Evolutionary conservation across 2,329 filamentous ascomycete species (phyloP).

Genomic region (Fragosphaeria purpurea): DNA sequence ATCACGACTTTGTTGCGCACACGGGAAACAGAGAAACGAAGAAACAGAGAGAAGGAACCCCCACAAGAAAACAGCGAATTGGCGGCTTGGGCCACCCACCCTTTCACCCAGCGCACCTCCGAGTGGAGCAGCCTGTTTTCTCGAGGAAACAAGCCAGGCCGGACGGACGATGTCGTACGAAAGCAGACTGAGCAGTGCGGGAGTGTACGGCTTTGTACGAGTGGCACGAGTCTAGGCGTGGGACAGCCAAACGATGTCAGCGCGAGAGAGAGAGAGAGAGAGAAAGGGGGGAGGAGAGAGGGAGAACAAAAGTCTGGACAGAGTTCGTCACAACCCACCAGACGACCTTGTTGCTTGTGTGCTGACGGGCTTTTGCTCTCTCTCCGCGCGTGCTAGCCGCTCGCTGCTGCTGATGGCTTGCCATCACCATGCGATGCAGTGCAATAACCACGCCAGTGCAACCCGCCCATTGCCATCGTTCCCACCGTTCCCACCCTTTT

Average conservation of each 20-base stretch:
- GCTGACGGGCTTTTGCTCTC: too few relatives aligned
- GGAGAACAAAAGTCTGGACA: neutral
- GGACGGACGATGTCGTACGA: neutral
- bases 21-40: too few relatives aligned
- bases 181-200: too few relatives aligned
- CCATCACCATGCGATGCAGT: neutral
- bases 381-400: slow-evolving; percentile 10
- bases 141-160: neutral
- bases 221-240: too few relatives aligned
- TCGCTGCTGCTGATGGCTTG: slow-evolving; percentile 1
- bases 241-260: neutral
- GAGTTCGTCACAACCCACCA: too few relatives aligned
- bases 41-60: too few relatives aligned
- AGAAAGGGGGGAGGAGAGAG: neutral
- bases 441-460: slow-evolving; percentile 1
- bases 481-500: neutral
- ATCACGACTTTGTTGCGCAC: neutral
- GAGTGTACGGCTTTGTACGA: too few relatives aligned
- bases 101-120: neutral
- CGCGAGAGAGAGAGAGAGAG: neutral
- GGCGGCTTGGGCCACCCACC: slow-evolving; percentile 2
- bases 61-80: neutral
- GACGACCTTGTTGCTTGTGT: neutral
- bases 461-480: neutral
- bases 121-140: neutral